Percentiles rank a stretch among this genome's conserved stretches.
phyloP scores from a whole-genome alignment of 495 filamentous ascomycete genomes.

The Trichoderma reesei region DNA sequence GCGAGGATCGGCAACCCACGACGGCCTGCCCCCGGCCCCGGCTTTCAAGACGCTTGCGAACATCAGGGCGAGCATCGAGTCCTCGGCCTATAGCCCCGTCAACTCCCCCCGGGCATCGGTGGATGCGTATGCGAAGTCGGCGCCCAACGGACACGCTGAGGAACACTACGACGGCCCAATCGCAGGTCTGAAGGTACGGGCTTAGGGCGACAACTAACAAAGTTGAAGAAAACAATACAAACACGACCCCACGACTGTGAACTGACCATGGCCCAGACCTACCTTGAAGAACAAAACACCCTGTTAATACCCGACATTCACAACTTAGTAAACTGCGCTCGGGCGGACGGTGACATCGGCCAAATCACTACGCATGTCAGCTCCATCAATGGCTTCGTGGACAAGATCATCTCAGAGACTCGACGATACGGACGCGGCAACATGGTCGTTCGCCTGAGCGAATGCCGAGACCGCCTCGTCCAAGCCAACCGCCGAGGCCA shows the following conservation, averaged over 20 bases:
- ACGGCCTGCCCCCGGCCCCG: constrained; percentile 31
- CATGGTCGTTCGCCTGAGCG: constrained; percentile 52
- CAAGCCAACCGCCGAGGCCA: constrained; percentile 57
- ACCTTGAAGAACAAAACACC: constrained; percentile 78
- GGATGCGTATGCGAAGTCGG: constrained; percentile 23
- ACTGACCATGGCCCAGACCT: constrained; percentile 37
- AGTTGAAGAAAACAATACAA: not conserved
- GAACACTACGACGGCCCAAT: constrained; percentile 9
- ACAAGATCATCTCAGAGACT: constrained; percentile 57
- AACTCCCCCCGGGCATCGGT: constrained; percentile 44
- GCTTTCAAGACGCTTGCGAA: constrained; percentile 40
- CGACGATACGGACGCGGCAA: constrained; percentile 50
- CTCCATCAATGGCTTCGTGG: constrained; percentile 60
- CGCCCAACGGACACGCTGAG: constrained; percentile 25
- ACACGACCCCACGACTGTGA: constrained; percentile 10
- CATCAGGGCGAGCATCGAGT: constrained; percentile 36
- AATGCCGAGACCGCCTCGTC: constrained; percentile 56
- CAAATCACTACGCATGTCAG: constrained; percentile 61
- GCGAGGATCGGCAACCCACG: constrained; percentile 26
- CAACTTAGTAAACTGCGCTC: constrained; percentile 68
- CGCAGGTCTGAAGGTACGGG: not conserved
- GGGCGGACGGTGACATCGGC: constrained; percentile 53
- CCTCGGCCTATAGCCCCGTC: constrained; percentile 45
- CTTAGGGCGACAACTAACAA: not conserved
- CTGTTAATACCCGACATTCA: constrained; percentile 74